Percentiles rank a stretch among this genome's conserved stretches.
Conservation (phyloP, 345 rosid genomes). For the Eucalyptus cloeziana region DNA sequence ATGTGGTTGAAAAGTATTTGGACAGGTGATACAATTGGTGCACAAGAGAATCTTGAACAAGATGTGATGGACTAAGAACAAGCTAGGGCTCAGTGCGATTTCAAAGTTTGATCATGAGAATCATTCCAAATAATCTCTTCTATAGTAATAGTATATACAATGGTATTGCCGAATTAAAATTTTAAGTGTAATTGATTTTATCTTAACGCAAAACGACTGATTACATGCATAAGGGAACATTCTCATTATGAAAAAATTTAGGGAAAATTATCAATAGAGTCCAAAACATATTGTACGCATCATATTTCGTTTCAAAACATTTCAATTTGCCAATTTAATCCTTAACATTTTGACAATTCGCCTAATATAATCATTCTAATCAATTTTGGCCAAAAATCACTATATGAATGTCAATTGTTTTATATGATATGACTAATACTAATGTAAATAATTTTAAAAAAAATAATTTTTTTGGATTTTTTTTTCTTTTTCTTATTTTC, state of each 20-base stretch:
- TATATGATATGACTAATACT: fast-evolving
- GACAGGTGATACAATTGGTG: background rate
- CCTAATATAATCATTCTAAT: background rate
- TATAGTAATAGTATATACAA: background rate
- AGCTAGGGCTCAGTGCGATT: background rate
- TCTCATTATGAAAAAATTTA: background rate
- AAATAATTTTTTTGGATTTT: background rate
- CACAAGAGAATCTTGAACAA: background rate
- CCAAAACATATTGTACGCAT: background rate
- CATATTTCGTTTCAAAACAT: background rate
- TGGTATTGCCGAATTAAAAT: background rate
- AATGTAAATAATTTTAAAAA: background rate
- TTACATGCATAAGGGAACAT: background rate
- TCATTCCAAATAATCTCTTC: background rate
- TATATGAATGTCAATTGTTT: fast-evolving
- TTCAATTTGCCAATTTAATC: background rate
- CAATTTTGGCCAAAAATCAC: background rate
- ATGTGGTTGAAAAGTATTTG: background rate
- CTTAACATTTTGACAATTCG: background rate
- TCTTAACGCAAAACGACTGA: background rate
- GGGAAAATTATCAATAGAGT: background rate
- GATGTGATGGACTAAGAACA: background rate
- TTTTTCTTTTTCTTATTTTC: background rate
- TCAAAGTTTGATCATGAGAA: background rate
- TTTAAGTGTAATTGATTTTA: background rate